A percentile compares a stretch with the other conserved stretches of the same genome.
Conservation (phyloP, 805 yeast species). For the Candida wancherniae region DNA sequence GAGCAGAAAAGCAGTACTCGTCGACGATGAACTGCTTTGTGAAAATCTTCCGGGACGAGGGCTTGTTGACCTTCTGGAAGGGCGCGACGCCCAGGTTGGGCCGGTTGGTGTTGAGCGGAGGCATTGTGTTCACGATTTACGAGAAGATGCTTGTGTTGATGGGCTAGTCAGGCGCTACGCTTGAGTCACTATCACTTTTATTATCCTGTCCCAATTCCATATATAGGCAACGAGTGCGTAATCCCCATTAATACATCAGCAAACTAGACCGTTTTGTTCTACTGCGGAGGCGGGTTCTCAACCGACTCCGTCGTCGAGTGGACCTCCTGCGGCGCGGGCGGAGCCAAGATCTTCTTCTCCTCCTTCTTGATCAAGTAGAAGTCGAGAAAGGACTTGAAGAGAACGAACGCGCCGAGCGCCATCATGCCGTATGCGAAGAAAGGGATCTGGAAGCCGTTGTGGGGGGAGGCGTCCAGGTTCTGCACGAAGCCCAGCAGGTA, state of each 20-base stretch:
- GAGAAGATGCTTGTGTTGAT: conserved; percentile 77
- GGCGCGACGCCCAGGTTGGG: conserved; percentile 98
- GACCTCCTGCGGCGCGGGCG: conserved; percentile 21
- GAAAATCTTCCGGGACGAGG: conserved; percentile 79
- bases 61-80: conserved; percentile 89
- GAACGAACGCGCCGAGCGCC: conserved; percentile 61
- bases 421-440: conserved; percentile 60
- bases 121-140: conserved; percentile 93
- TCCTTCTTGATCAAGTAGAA: conserved; percentile 71
- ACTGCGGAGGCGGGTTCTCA: conserved; percentile 6
- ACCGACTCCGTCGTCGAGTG: conserved; percentile 14
- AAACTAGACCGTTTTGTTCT: too few relatives aligned
- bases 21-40: conserved; percentile 80
- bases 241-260: too few relatives aligned
- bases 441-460: conserved; percentile 25
- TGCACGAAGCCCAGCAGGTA: conserved; percentile 26
- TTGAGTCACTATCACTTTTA: too few relatives aligned
- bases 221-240: too few relatives aligned
- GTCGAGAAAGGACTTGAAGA: conserved; percentile 64
- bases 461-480: conserved; percentile 24
- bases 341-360: conserved; percentile 58
- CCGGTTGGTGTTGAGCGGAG: conserved; percentile 87
- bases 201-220: too few relatives aligned
- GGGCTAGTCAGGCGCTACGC: too few relatives aligned
- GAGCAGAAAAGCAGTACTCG: conserved; percentile 63